Conservation (phyloP, 768 basidiomycete species). For the Baorangia bicolor region DNA sequence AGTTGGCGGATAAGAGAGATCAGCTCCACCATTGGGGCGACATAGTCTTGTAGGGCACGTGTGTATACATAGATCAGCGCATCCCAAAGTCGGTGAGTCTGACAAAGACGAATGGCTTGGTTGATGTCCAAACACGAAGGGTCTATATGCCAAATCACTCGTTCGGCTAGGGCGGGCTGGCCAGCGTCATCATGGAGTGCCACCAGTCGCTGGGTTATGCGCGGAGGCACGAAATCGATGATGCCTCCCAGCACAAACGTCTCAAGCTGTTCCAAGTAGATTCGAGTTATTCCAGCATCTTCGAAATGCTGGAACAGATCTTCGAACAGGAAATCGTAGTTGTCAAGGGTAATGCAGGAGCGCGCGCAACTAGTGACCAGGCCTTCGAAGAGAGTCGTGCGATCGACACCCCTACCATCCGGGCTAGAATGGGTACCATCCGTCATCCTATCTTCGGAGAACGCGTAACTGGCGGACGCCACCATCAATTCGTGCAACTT, state of each 20-base stretch:
- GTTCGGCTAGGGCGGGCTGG: conserved; percentile 76
- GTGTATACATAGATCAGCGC: conserved; percentile 95
- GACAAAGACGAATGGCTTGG: conserved; percentile 86
- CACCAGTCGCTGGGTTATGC: conserved; percentile 83
- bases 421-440: conserved; percentile 82
- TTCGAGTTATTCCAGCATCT: conserved; percentile 75
- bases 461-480: conserved; percentile 86
- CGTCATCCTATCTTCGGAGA: conserved; percentile 92
- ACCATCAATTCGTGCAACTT: conserved; percentile 81
- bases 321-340: conserved; percentile 88
- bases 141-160: conserved; percentile 95
- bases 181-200: conserved; percentile 70
- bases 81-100: conserved; percentile 81
- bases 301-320: conserved; percentile 91
- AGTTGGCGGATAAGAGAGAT: conserved; percentile 67
- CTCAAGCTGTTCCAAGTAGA: conserved; percentile 82
- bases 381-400: conserved; percentile 85
- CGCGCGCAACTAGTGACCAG: conserved; percentile 75
- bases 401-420: conserved; percentile 89
- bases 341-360: conserved; percentile 77
- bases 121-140: conserved; percentile 90
- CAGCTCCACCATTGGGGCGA: conserved; percentile 85
- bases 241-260: conserved; percentile 73
- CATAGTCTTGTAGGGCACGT: conserved; percentile 82
- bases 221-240: conserved; percentile 79